Conservation (phyloP, 208 protist species). For the Leishmania aethiopica region DNA sequence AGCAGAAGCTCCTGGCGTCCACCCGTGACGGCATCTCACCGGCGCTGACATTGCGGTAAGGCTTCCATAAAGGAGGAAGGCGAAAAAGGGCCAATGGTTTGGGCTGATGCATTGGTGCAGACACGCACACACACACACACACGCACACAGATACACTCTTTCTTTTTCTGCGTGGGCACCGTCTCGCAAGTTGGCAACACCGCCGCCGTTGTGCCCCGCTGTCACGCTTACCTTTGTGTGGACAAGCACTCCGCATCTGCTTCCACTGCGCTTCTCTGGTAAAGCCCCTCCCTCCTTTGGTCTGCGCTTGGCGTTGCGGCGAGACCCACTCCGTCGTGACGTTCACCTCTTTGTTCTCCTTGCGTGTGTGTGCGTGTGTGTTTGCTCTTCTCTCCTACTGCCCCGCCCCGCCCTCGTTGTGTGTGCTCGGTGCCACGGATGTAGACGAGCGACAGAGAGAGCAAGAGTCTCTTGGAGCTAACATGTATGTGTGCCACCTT, state of each 20-base stretch:
- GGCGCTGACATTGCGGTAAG: conserved; percentile 72
- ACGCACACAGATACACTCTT: not conserved
- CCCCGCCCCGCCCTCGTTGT: not conserved
- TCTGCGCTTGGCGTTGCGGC: not conserved
- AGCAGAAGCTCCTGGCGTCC: conserved; percentile 88
- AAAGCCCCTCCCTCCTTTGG: not conserved
- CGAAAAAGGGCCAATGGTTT: not conserved
- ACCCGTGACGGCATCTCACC: conserved; percentile 86
- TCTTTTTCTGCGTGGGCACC: not conserved
- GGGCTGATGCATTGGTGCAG: not conserved
- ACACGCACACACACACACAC: not conserved
- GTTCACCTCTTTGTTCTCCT: not conserved
- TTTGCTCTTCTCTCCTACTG: not conserved
- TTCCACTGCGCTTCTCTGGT: not conserved
- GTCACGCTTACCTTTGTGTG: not conserved
- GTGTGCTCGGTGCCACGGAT: not conserved
- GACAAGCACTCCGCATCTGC: too few relatives aligned
- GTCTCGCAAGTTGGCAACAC: not conserved
- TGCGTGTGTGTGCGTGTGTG: not conserved
- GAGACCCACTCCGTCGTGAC: not conserved
- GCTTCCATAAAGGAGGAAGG: not conserved
- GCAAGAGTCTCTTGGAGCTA: not conserved
- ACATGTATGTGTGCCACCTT: not conserved
- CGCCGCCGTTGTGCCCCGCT: not conserved
- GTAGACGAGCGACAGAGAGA: not conserved